Evolutionary conservation across 1,139 yeast species (phyloP), one percentile per base, ranked within the genome.

Genomic region (Pichia sp.): DNA sequence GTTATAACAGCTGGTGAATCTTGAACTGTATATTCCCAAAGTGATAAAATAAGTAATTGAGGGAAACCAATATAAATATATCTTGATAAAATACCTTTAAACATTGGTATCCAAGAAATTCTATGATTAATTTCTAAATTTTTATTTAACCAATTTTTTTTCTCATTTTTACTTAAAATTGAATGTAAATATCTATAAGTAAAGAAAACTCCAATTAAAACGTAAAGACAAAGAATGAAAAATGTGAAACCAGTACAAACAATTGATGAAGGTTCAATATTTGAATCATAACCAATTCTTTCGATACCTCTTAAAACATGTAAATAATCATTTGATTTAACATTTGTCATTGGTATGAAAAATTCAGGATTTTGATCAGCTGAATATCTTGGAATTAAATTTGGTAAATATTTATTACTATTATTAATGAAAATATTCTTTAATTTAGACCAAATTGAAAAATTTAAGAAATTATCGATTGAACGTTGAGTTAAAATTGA

Each of bases 1-100:
- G 81, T 84, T 43, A 83, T 71, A 38, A 83, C 79, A 0, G 89
- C 93, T 3, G 85, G 79, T 0, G 91, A 81, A 56, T 84, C 93
- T 44, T 68, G 61, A 50, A 68, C 71, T 10, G 79, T 74, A 53
- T 81, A 82, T 61, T 84, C 91, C 84, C 85, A 83, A 38, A 82
- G 68, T 12, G 89, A 75, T 41, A 84, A 67, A 39, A 83, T 72
- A 4, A 74, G 65, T 50, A 83, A 64, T 61, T 84, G 94, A 3
- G 86, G 76, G 56, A 80, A 81, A 0, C 91, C 93, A 58, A 84
- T 80, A 52, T 74, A 79, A 43, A 82, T 69, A 55, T 82, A 82
- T 60, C 88, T 72, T 50, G 79, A 69, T 36, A 83, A 48, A 6
- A 85, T 66, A 36, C 94, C 93, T 55, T 80, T 82, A 48, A 83